A percentile compares a stretch with the other conserved stretches of the same genome.
Evolutionary conservation across 352 stramenopile genomes (phyloP).

Genomic region (Thalassiosira hispida): DNA sequence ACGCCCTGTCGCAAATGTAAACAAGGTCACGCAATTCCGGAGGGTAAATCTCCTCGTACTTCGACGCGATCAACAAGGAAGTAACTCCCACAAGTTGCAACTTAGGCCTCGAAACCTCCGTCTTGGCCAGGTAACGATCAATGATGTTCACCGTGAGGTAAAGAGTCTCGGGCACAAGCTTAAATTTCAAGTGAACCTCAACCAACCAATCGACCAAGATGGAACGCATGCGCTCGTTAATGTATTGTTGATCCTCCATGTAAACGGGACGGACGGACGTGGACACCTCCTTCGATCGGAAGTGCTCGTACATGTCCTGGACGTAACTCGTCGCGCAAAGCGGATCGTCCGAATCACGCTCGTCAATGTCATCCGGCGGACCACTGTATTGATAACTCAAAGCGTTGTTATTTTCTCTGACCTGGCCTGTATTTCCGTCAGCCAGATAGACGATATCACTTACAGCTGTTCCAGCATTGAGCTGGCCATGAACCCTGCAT

Average conservation of each 20-base stretch:
- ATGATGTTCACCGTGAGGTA: constrained; percentile 99
- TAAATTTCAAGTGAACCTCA: constrained; percentile 99
- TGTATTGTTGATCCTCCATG: constrained; percentile 93
- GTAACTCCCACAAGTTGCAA: constrained; percentile 98
- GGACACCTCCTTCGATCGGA: constrained; percentile 83
- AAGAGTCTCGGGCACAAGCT: constrained; percentile 95
- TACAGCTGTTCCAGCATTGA: too few species aligned
- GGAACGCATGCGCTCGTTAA: constrained; percentile 99
- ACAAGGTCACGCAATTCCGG: constrained; percentile 96
- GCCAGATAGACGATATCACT: too few species aligned
- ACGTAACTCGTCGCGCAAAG: constrained; percentile 90
- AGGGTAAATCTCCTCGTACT: constrained; percentile 99
- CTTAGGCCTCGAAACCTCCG: constrained; percentile 90
- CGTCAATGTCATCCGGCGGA: constrained; percentile 88
- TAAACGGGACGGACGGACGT: constrained; percentile 86
- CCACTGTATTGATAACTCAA: constrained; percentile 80
- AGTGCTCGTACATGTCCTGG: constrained; percentile 91
- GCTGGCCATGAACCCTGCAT: too few species aligned
- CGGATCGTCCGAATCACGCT: constrained; percentile 88
- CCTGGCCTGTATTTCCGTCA: too few species aligned
- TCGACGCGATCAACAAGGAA: constrained; percentile 95
- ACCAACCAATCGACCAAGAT: constrained; percentile 99
- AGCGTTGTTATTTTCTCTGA: constrained; percentile 5
- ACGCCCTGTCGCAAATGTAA: constrained; percentile 98
- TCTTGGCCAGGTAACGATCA: constrained; percentile 94